These are phyloP conservation scores for Mycena crocata DNA, from an alignment of 768 basidiomycete genomes.

Conservation along the genomic window DNA sequence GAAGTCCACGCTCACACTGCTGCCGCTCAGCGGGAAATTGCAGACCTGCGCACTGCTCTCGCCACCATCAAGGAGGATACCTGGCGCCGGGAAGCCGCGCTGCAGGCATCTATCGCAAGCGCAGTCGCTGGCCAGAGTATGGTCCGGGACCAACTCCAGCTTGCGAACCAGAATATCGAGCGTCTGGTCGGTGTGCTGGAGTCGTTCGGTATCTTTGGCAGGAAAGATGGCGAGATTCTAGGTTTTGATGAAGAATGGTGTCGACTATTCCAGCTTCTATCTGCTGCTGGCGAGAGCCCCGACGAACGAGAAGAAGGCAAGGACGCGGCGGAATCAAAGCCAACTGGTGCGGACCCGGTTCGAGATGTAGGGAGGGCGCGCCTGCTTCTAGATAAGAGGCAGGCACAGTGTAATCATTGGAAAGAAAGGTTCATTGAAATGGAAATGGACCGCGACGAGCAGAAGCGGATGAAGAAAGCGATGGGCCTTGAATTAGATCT, in stretches of 20 bases:
- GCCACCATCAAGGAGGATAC: background rate
- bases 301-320: background rate
- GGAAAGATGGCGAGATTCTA: background rate
- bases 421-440: slow-evolving; percentile 3
- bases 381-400: slow-evolving; percentile 1
- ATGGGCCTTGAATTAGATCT: background rate
- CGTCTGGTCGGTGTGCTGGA: background rate
- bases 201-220: slow-evolving; percentile 3
- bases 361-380: slow-evolving; percentile 6
- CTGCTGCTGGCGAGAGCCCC: background rate
- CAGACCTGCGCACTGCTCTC: background rate
- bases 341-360: background rate
- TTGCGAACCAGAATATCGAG: background rate
- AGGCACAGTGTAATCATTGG: background rate
- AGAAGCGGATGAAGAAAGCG: slow-evolving; percentile 1
- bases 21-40: slow-evolving; percentile 8
- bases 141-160: background rate
- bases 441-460: slow-evolving; percentile 1
- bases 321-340: background rate
- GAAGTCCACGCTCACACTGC: slow-evolving; percentile 11
- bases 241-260: slow-evolving; percentile 2
- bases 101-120: background rate
- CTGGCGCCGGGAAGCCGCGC: background rate
- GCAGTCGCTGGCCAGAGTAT: background rate
- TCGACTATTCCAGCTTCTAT: slow-evolving; percentile 2